These are phyloP conservation scores for Tylopilus rubrobrunneus DNA, from an alignment of 768 basidiomycete species.

Conservation along the genomic window DNA sequence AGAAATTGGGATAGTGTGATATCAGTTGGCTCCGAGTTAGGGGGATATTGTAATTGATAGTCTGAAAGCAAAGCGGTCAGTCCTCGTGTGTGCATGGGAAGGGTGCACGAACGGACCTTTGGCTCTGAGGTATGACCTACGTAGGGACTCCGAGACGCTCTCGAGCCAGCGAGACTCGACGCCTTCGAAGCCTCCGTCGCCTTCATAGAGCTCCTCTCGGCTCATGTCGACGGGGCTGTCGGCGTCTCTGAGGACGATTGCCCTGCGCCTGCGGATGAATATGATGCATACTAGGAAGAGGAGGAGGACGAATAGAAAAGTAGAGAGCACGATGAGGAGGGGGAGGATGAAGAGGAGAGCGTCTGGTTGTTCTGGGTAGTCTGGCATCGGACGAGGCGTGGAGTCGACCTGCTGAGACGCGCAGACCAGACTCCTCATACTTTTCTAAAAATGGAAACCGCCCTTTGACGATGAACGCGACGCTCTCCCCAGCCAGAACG, in stretches of 20 bases:
- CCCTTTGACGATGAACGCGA: conserved; percentile 38
- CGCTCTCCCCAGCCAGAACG: conserved; percentile 43
- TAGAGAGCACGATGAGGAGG: conserved; percentile 88
- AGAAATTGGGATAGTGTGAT: conserved; percentile 98
- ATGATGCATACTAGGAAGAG: conserved; percentile 89
- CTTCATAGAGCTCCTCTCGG: conserved; percentile 83
- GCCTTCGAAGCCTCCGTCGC: conserved; percentile 91
- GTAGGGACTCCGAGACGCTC: conserved; percentile 59
- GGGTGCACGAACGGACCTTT: conserved; percentile 58
- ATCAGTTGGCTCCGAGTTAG: conserved; percentile 95
- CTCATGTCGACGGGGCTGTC: conserved; percentile 94
- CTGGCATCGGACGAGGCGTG: background rate
- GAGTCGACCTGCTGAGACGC: background rate
- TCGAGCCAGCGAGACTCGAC: conserved; percentile 95
- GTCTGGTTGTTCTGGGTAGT: conserved; percentile 40
- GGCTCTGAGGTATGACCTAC: conserved; percentile 74
- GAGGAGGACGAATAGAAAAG: conserved; percentile 88
- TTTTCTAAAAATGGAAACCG: conserved; percentile 7
- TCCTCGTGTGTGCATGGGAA: background rate
- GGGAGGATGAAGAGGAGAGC: conserved; percentile 87
- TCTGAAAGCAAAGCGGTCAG: conserved; percentile 42
- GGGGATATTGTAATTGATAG: conserved; percentile 83
- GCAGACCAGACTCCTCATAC: background rate
- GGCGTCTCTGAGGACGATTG: conserved; percentile 76
- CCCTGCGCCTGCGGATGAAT: conserved; percentile 71